These are phyloP conservation scores for Pythium sukuiense DNA, from an alignment of 352 stramenopile genomes.

Conservation along the genomic window DNA sequence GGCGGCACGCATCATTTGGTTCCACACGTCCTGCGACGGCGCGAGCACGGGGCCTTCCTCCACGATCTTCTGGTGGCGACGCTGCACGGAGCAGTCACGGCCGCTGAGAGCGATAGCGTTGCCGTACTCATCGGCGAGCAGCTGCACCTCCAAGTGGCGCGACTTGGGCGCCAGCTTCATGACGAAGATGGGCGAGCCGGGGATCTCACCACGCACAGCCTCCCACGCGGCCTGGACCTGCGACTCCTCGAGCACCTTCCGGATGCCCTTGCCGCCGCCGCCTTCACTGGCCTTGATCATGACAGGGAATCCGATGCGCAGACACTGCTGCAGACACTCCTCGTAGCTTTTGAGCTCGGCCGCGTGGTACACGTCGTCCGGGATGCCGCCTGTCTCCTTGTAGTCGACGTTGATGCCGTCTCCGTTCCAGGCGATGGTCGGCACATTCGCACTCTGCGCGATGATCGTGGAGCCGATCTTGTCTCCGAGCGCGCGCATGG, in stretches of 20 bases:
- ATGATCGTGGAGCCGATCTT: conserved; percentile 99
- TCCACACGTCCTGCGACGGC: conserved; percentile 93
- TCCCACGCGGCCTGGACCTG: conserved; percentile 95
- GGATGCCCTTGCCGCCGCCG: conserved; percentile 99
- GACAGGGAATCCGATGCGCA: conserved; percentile 97
- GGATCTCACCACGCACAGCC: conserved; percentile 97
- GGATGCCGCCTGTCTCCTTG: conserved; percentile 83
- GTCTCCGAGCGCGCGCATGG: conserved; percentile 99
- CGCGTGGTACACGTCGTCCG: conserved; percentile 92
- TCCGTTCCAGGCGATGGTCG: conserved; percentile 99
- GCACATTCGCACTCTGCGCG: conserved; percentile 97
- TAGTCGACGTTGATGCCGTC: conserved; percentile 94
- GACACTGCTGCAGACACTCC: conserved; percentile 93
- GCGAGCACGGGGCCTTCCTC: conserved; percentile 98
- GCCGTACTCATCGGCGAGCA: conserved; percentile 98
- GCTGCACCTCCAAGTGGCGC: conserved; percentile 99
- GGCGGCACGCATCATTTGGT: conserved; percentile 97
- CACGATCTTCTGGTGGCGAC: conserved; percentile 99
- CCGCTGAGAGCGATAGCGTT: conserved; percentile 98
- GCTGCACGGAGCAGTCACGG: conserved; percentile 99
- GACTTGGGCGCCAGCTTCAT: conserved; percentile 98
- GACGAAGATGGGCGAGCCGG: conserved; percentile 99
- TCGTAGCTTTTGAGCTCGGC: conserved; percentile 92
- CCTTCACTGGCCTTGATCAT: conserved; percentile 99
- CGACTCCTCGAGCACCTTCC: conserved; percentile 90